Evolutionary conservation across 495 filamentous ascomycete species (phyloP).

Genomic region (Glonium stellatum): DNA sequence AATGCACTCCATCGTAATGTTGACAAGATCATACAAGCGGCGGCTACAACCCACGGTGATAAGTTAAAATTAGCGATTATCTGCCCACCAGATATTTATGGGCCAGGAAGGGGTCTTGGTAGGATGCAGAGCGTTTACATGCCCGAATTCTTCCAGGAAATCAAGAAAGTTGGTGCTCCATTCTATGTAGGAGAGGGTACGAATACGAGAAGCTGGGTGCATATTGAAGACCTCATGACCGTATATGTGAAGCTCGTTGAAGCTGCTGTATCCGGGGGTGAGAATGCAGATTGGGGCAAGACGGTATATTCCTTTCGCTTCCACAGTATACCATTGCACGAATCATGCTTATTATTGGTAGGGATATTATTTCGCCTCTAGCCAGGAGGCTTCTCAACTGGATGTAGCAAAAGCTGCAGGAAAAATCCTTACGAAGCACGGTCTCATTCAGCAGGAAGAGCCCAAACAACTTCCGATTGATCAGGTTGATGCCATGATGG

Average conservation of each 20-base stretch:
- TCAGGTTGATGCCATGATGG: slow-evolving; percentile 8
- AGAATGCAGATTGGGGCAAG: slow-evolving; percentile 13
- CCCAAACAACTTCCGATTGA: slow-evolving; percentile 3
- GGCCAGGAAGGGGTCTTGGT: slow-evolving; percentile 34
- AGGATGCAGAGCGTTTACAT: slow-evolving; percentile 11
- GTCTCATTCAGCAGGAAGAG: slow-evolving; percentile 9
- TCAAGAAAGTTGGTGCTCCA: not conserved
- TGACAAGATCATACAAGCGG: slow-evolving; percentile 18
- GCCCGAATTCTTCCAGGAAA: slow-evolving; percentile 7
- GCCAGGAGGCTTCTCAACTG: slow-evolving; percentile 17
- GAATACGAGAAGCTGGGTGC: slow-evolving; percentile 19
- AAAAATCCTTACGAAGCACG: slow-evolving; percentile 7
- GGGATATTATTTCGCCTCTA: slow-evolving; percentile 20
- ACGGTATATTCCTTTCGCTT: slow-evolving; percentile 5
- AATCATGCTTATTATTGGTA: not conserved
- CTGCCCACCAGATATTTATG: slow-evolving; percentile 31
- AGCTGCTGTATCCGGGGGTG: slow-evolving; percentile 16
- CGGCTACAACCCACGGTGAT: slow-evolving; percentile 16
- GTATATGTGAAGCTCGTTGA: slow-evolving; percentile 19
- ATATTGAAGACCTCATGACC: slow-evolving; percentile 22
- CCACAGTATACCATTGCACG: not conserved
- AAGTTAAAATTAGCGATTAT: slow-evolving; percentile 27
- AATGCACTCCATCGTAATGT: slow-evolving; percentile 22
- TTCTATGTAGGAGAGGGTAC: slow-evolving; percentile 15
- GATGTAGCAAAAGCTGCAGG: slow-evolving; percentile 12